Evolutionary conservation across 2,329 filamentous ascomycete genomes (phyloP).

Genomic region (Venturiaceae sp.): DNA sequence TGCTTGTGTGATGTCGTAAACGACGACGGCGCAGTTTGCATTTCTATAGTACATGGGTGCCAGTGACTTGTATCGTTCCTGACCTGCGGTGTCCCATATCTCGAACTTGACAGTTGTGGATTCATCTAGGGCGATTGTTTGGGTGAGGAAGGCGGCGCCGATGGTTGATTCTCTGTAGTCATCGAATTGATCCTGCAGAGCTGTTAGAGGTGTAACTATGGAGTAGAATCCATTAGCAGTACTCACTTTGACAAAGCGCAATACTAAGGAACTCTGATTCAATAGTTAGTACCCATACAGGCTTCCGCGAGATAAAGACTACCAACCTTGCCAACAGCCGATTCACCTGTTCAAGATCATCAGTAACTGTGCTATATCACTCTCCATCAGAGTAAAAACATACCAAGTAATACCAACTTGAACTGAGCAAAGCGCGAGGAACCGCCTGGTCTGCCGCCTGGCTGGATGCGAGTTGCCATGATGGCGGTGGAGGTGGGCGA

Average conservation of each 20-base stretch:
- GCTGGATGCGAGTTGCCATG: conserved; percentile 83
- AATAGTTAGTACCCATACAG: conserved; percentile 15
- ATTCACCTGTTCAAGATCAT: conserved; percentile 61
- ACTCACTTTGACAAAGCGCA: conserved; percentile 95
- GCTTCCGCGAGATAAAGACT: conserved; percentile 4
- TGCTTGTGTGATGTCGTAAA: conserved; percentile 98
- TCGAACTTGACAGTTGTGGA: conserved; percentile 99
- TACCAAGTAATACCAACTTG: conserved; percentile 95
- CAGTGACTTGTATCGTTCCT: conserved; percentile 97
- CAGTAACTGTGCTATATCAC: neutral
- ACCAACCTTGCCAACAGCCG: conserved; percentile 91
- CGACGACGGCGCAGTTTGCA: conserved; percentile 97
- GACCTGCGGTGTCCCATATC: conserved; percentile 98
- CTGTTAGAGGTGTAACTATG: neutral
- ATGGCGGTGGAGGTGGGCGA: conserved; percentile 12
- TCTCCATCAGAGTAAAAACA: conserved; percentile 20
- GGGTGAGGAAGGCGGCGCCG: conserved; percentile 95
- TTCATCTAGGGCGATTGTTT: conserved; percentile 97
- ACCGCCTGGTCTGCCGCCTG: conserved; percentile 50
- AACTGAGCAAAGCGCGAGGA: conserved; percentile 87
- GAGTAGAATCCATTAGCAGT: neutral
- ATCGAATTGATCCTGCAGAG: conserved; percentile 88
- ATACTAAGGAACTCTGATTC: conserved; percentile 80
- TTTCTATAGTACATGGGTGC: conserved; percentile 99
- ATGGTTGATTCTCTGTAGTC: conserved; percentile 96